These are phyloP conservation scores for Pseudogymnoascus sp. DNA, from an alignment of 2,329 filamentous ascomycete genomes.

Conservation along the genomic window DNA sequence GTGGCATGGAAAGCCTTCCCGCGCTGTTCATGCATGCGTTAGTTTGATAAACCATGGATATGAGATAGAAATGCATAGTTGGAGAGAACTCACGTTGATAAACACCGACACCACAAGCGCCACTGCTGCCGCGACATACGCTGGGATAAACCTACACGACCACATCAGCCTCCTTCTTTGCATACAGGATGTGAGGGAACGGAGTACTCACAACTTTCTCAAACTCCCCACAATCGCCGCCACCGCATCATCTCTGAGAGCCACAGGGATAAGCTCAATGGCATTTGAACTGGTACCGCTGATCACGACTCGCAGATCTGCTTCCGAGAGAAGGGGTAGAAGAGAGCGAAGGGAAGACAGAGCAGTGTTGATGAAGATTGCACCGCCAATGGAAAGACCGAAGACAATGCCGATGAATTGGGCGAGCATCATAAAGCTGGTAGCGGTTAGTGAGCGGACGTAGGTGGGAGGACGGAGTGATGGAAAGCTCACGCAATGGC, in stretches of 20 bases:
- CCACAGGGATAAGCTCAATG: neutral
- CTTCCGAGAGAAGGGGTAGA: neutral
- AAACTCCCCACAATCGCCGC: neutral
- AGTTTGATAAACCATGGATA: neutral
- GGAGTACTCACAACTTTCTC: neutral
- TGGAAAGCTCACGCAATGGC: constrained; percentile 12
- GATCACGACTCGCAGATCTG: neutral
- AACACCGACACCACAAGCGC: constrained; percentile 1
- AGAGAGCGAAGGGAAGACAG: neutral
- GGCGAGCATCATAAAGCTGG: constrained; percentile 10
- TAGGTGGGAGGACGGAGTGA: neutral
- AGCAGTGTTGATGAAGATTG: constrained; percentile 9
- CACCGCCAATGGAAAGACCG: constrained; percentile 3
- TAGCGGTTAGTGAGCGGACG: neutral
- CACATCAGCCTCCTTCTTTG: neutral
- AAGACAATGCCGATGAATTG: constrained; percentile 8
- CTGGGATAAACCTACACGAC: neutral
- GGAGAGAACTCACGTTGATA: neutral
- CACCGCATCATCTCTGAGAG: neutral
- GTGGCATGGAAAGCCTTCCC: neutral
- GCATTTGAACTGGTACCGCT: constrained; percentile 3
- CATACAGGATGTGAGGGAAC: too few relatives aligned
- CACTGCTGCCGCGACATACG: neutral
- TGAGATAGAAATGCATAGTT: neutral
- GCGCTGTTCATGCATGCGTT: neutral